A percentile compares a stretch with the other conserved stretches of the same genome.
Conservation (phyloP, 140 eudicot genomes). For the Flaveria floridana region DNA sequence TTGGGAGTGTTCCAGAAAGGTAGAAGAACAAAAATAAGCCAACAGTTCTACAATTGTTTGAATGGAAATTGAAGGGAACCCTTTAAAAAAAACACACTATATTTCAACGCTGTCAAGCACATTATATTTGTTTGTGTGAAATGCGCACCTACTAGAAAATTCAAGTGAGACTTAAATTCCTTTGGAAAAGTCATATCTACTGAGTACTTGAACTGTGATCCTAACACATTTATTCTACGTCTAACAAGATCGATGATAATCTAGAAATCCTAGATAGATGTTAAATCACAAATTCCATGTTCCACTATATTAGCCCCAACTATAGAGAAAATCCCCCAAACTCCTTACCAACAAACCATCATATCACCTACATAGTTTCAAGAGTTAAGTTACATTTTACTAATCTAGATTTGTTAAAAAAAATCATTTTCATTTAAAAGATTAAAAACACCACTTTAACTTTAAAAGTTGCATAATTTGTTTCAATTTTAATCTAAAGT, state of each 20-base stretch:
- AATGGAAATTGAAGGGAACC: too few relatives aligned
- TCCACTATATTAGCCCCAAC: neutral
- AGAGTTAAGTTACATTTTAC: too few relatives aligned
- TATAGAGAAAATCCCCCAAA: neutral
- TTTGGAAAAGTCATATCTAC: neutral
- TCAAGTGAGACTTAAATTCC: neutral
- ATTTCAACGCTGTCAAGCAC: too few relatives aligned
- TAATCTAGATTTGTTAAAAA: too few relatives aligned
- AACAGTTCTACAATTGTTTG: too few relatives aligned
- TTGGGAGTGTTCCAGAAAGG: too few relatives aligned
- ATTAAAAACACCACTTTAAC: too few relatives aligned
- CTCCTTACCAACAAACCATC: neutral
- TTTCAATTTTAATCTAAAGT: too few relatives aligned
- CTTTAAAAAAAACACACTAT: too few relatives aligned
- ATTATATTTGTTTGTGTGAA: neutral
- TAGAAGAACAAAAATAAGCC: too few relatives aligned
- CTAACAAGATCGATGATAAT: neutral
- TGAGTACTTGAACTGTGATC: neutral
- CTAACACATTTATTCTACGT: neutral
- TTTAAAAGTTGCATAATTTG: too few relatives aligned
- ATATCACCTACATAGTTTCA: neutral
- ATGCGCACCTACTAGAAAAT: neutral
- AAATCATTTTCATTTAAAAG: too few relatives aligned
- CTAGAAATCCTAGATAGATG: neutral
- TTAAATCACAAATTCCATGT: neutral